A percentile compares a stretch with the other conserved stretches of the same genome.
Conservation (phyloP, 257 asterid genomes). For the Mentha longifolia region DNA sequence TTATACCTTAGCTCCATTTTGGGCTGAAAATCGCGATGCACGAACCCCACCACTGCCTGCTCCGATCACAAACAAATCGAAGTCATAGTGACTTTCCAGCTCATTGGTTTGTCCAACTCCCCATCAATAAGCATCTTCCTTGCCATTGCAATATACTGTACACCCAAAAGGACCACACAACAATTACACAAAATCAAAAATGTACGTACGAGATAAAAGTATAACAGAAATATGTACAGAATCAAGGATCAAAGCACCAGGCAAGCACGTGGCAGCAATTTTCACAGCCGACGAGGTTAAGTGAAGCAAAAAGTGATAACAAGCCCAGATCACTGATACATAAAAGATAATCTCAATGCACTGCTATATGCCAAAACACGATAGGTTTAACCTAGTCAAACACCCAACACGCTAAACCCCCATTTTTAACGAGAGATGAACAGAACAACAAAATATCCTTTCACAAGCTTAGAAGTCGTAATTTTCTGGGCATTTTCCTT, state of each 20-base stretch:
- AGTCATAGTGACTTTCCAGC: conserved; percentile 67
- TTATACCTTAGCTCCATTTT: conserved; percentile 88
- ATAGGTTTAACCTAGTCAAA: conserved; percentile 3
- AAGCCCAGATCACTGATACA: conserved; percentile 24
- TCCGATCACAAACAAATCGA: conserved; percentile 92
- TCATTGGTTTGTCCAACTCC: conserved; percentile 48
- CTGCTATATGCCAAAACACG: not conserved
- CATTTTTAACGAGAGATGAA: not conserved
- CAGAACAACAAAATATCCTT: too few relatives aligned
- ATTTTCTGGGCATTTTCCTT: too few relatives aligned
- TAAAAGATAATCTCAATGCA: conserved; percentile 4
- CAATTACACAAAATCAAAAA: conserved; percentile 26
- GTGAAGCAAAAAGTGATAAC: not conserved
- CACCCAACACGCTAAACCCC: not conserved
- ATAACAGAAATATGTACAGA: conserved; percentile 7
- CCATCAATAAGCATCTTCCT: conserved; percentile 93
- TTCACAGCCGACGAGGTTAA: conserved; percentile 7
- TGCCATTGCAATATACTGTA: conserved; percentile 64
- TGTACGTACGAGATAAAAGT: not conserved
- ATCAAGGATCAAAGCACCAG: conserved; percentile 12
- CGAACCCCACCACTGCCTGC: conserved; percentile 99
- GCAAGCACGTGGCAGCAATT: conserved; percentile 7
- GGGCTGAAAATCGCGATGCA: conserved; percentile 89
- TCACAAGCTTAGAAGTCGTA: too few relatives aligned
- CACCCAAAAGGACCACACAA: conserved; percentile 33